Evolutionary conservation across 257 asterid species (phyloP).

Genomic region (Lycium ferocissimum): DNA sequence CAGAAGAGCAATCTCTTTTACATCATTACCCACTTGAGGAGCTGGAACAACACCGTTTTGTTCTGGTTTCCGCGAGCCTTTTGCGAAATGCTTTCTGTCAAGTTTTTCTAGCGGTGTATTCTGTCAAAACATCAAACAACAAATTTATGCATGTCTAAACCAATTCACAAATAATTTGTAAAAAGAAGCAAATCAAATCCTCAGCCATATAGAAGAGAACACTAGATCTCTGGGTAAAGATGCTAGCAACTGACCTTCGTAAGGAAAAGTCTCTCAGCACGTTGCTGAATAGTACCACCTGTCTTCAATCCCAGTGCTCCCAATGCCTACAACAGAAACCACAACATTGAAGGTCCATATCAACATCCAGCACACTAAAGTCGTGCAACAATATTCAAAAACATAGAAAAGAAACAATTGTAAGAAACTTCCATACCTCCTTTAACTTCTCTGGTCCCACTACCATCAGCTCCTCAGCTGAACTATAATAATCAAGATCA

Average conservation of each 20-base stretch:
- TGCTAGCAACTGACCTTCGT: constrained; percentile 65
- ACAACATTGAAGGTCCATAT: constrained; percentile 23
- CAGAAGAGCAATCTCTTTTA: constrained; percentile 79
- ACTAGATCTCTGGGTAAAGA: constrained; percentile 5
- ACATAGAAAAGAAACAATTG: not conserved
- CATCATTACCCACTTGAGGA: constrained; percentile 58
- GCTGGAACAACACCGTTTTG: constrained; percentile 58
- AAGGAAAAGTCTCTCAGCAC: constrained; percentile 93
- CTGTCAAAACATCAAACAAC: constrained; percentile 50
- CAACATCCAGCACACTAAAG: not conserved
- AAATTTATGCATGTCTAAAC: constrained; percentile 30
- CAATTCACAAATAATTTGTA: constrained; percentile 10
- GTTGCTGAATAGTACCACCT: constrained; percentile 92
- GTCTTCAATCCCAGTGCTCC: constrained; percentile 90
- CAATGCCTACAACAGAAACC: constrained; percentile 60
- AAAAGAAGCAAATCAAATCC: constrained; percentile 7
- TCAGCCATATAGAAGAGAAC: constrained; percentile 13
- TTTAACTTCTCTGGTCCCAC: constrained; percentile 90
- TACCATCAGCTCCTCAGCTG: constrained; percentile 79
- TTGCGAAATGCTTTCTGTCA: constrained; percentile 83
- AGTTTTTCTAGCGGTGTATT: constrained; percentile 78
- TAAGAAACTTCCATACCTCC: constrained; percentile 58
- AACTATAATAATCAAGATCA: constrained; percentile 85
- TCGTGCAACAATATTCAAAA: constrained; percentile 17
- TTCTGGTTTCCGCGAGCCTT: constrained; percentile 62